Base-by-base conservation (phyloP, 495 filamentous ascomycete genomes). In the Aspergillus conjunctus region DNA sequence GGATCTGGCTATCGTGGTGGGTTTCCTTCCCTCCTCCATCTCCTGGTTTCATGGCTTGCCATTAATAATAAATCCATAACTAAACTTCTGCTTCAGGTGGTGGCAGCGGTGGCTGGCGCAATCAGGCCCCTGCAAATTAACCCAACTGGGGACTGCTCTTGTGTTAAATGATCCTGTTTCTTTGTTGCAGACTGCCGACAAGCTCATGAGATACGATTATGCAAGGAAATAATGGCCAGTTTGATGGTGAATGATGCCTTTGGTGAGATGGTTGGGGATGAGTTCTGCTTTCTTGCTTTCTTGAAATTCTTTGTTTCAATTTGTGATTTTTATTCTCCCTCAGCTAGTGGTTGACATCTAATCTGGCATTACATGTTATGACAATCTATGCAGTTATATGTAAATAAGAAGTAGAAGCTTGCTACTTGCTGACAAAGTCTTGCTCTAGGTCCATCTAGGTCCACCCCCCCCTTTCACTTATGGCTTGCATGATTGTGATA, bases 61-160 rank as follows among this genome's bases (percentile, higher is more conserved):
- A 55, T 37, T 39, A 8, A 26, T 30, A 33, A 48, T 15, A 7
- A 20, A 51, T 12, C 10, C 30, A 30, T 20, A 17, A 33, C 57
- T 64, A 26, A 59, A 41, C 18, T 39, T 41, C 34, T 41, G 21
- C 26, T 55, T 18, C 44, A 59, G 75, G 74, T n/a, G 73, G 72
- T 30, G 65, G 62, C 17, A 65, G 44, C 15, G 37, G 37, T 8
- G 37, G 37, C 37, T 77, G 71, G 71, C 73, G 74, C 39, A 46
- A 49, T 37, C 53, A 54, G n/a, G 46, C 17, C n/a, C 57, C 41
- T 14, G 48, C 34, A 20, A 48, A 18, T 21, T 20, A 48, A 48
- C 15, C 17, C 18, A 17, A 21, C 15, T 48, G 17, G n/a, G 44
- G 17, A 18, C n/a, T 22, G 37, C 11, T 45, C 55, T 17, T 58